phyloP scores from a whole-genome alignment of 1,139 yeast genomes.

The Debaryomycetaceae sp. region DNA sequence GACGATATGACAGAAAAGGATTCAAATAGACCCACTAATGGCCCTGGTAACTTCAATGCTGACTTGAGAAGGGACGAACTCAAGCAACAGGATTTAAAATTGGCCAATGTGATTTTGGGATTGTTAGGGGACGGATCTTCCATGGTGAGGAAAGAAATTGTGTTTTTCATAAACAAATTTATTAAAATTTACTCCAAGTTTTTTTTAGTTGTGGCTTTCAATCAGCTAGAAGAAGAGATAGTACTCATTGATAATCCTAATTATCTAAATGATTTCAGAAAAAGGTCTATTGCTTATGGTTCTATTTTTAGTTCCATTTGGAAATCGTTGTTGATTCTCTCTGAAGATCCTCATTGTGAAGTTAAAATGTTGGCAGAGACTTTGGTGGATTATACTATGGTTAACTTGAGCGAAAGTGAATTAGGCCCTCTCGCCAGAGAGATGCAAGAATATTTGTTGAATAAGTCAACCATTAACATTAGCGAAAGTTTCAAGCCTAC shows the following conservation, averaged over 20 bases:
- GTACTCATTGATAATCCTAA: constrained; percentile 61
- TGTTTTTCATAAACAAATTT: constrained; percentile 72
- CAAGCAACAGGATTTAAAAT: constrained; percentile 50
- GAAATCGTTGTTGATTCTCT: constrained; percentile 75
- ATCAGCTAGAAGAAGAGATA: constrained; percentile 80
- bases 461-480: constrained; percentile 45
- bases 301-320: constrained; percentile 85
- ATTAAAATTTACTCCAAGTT: constrained; percentile 68
- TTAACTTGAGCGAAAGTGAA: constrained; percentile 63
- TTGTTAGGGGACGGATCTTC: constrained; percentile 83
- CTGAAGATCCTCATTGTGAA: constrained; percentile 89
- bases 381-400: constrained; percentile 71
- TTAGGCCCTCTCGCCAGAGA: constrained; percentile 60
- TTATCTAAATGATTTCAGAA: constrained; percentile 55
- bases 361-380: constrained; percentile 71
- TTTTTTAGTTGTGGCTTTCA: constrained; percentile 83
- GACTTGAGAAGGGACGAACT: constrained; percentile 41
- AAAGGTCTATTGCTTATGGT: constrained; percentile 73
- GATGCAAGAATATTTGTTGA: constrained; percentile 61
- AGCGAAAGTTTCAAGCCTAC: constrained; percentile 38
- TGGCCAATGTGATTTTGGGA: constrained; percentile 47
- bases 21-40: constrained; percentile 17
- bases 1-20: constrained; percentile 18
- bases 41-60: constrained; percentile 13
- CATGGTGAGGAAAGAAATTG: constrained; percentile 80